These are phyloP conservation scores for Myxozyma udenii DNA, from an alignment of 805 yeast species.

Conservation along the genomic window DNA sequence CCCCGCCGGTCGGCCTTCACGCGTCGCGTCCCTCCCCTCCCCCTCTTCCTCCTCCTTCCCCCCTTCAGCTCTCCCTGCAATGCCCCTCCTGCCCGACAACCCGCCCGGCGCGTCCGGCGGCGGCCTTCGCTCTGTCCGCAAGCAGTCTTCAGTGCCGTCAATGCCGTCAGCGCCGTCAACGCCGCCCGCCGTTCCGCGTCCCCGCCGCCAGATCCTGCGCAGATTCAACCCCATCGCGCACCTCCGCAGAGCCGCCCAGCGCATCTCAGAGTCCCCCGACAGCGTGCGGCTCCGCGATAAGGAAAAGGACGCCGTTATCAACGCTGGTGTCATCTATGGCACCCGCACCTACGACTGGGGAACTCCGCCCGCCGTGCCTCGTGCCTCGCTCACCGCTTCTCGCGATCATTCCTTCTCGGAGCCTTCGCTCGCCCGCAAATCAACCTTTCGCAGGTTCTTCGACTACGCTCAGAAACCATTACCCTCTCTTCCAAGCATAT, in stretches of 20 bases:
- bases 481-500: background rate
- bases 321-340: conserved; percentile 42
- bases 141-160: no score
- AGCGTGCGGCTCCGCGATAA: conserved; percentile 8
- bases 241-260: conserved; percentile 4
- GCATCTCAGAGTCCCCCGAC: conserved; percentile 11
- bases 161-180: no score
- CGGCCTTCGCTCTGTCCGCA: no score
- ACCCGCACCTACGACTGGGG: conserved; percentile 55
- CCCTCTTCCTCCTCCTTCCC: no score
- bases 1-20: no score
- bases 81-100: no score
- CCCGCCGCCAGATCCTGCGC: background rate
- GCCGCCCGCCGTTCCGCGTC: no score
- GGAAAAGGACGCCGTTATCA: conserved; percentile 14
- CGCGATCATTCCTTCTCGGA: no score
- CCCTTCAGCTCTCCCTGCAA: no score
- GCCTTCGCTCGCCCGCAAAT: background rate
- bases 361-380: conserved; percentile 27
- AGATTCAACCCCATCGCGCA: background rate
- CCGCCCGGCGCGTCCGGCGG: no score
- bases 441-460: background rate
- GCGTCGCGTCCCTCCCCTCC: no score
- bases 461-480: background rate
- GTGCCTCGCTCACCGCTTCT: no score